Evolutionary conservation across 306 rosid species (phyloP), one percentile per base, ranked within the genome.

Genomic region (Cicer pinnatifidum): DNA sequence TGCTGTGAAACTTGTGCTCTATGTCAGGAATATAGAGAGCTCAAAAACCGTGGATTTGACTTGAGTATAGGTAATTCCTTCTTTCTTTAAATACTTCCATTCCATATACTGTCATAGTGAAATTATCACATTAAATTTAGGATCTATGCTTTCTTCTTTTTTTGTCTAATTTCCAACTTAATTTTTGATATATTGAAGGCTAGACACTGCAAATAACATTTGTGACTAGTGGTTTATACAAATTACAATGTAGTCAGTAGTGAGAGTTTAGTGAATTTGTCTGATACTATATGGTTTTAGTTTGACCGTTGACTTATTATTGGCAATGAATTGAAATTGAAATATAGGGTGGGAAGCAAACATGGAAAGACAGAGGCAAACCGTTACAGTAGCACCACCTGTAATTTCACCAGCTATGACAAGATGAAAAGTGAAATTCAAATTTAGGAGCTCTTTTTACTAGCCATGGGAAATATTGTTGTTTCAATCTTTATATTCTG

Each of bases 11-110:
- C 87, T 58, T 88, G 93, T 68, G 91, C 93, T 68, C 85, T 88
- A 1, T 88, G 91, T 69, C 96, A 90, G 74, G 96, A 90, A 45
- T 88, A 90, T 78, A 83, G 88, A 71, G 90, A 90, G 79, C 89
- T 88, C n/a, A 78, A 71, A 75, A 73, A 35, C 57, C 86, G 73
- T 20, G 96, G 96, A 19, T 82, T 66, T 79, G 93, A 90, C 76
- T 53, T 88, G 81, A 85, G 93, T 20, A 78, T 90, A 78, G 91
- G 96, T 90, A 64, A 63, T 63, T 17, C 5, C 17, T 71, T 63
- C 59, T 63, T 47, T n/a, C 15, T 15, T 54, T 9, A 10, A n/a
- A 28, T 23, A 68, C 62, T 64, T 50, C 0, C 0, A 0, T 8
- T 43, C 11, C 47, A 43, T 8, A 43, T 9, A 9, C 11, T 43